These are phyloP conservation scores for Xylaria bambusicola DNA, from an alignment of 495 filamentous ascomycete genomes.

Conservation along the genomic window DNA sequence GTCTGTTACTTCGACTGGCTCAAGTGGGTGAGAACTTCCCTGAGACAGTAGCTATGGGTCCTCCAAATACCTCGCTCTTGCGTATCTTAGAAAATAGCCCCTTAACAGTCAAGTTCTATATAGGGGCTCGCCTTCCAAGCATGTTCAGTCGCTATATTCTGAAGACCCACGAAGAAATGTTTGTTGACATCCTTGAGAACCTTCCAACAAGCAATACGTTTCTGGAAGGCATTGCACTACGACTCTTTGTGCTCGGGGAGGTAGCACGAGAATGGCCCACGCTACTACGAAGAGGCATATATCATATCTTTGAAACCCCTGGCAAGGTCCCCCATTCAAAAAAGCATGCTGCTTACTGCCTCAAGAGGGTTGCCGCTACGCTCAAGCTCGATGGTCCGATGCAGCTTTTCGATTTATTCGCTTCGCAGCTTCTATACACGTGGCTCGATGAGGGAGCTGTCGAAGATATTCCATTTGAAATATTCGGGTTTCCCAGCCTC, in stretches of 20 bases:
- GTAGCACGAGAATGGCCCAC: constrained; percentile 82
- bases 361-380: constrained; percentile 62
- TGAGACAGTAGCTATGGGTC: constrained; percentile 55
- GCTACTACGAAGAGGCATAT: constrained; percentile 77
- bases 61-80: constrained; percentile 75
- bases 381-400: constrained; percentile 64
- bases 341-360: constrained; percentile 69
- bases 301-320: constrained; percentile 89
- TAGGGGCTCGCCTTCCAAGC: constrained; percentile 66
- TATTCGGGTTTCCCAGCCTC: constrained; percentile 76
- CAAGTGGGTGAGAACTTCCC: constrained; percentile 65
- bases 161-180: constrained; percentile 76
- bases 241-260: constrained; percentile 71
- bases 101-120: constrained; percentile 72
- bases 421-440: constrained; percentile 88
- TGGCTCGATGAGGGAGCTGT: constrained; percentile 74
- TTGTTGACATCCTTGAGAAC: constrained; percentile 71
- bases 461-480: constrained; percentile 70
- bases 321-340: constrained; percentile 63
- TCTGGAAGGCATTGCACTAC: constrained; percentile 81
- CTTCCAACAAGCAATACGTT: constrained; percentile 71
- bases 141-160: constrained; percentile 80
- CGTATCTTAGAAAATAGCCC: constrained; percentile 65
- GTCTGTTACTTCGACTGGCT: constrained; percentile 67
- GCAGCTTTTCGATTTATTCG: constrained; percentile 82